Base-by-base conservation (phyloP, 495 filamentous ascomycete genomes). In the Podospora sp. region DNA sequence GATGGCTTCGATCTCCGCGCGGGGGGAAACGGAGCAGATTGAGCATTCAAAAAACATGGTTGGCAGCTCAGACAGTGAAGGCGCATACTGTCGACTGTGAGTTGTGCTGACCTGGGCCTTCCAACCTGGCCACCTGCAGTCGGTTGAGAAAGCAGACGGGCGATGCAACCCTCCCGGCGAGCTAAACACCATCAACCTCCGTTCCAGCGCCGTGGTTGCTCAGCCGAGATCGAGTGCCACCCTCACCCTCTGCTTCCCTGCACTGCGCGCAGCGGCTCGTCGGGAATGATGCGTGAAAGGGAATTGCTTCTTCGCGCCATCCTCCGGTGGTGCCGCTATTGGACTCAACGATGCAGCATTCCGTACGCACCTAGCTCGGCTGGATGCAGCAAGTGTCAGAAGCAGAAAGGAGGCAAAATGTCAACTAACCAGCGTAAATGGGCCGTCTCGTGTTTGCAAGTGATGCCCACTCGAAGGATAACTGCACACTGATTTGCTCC, bases 361-460 rank as follows among this genome's bases (percentile, higher is more conserved):
- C 40, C 40, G 40, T 14, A 46, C 40, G 40, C 40, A 46, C 16
- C 40, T 46, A 18, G 40, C 56, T 59, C 56, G 56, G 56, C 56
- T 59, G 26, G 8, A 59, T 59, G 56, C 56, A 59, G 26, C 26
- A 59, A 26, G 9, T 29, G 26, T 59, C 56, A 33, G 26, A 59
- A 59, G 25, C 1, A 59, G 56, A 59, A 59, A 59, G 26, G 25
- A 12, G 22, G 8, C 16, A 18, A 46, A 11, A 14, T 46, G 40
- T n/a, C n/a, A n/a, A n/a, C 40, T 46, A 12, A 11, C 16, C 40
- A 18, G 40, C 40, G 9, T 11, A 4, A 11, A 46, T 46, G 40
- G 40, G n/a, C n/a, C 9, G 14, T 46, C 40, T 46, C 14, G 40
- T 46, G 40, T 46, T 46, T 46, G 40, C 40, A 2, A 46, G 40